phyloP scores from a whole-genome alignment of 1,284 basidiomycete genomes.

The Mycena sp. region DNA sequence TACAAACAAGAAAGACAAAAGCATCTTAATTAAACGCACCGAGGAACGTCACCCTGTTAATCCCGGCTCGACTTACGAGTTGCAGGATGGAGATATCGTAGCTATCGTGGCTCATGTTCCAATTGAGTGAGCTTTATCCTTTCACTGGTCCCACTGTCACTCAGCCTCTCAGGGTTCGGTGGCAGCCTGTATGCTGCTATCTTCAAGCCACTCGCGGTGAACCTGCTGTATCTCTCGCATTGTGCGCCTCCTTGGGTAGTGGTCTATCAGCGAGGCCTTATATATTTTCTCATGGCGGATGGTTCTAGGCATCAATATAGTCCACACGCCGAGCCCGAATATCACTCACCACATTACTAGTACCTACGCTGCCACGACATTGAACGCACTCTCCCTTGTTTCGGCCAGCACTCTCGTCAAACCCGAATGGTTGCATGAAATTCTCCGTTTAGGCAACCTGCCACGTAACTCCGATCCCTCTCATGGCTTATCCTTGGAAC shows the following conservation, averaged over 20 bases:
- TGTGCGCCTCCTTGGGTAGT: conserved; percentile 69
- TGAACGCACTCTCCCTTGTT: conserved; percentile 64
- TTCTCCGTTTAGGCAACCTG: conserved; percentile 57
- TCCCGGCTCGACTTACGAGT: neutral
- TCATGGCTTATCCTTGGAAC: conserved; percentile 54
- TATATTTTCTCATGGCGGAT: no score
- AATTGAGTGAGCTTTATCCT: no score
- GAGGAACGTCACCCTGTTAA: conserved; percentile 9
- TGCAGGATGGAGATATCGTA: conserved; percentile 21
- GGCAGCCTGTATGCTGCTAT: conserved; percentile 26
- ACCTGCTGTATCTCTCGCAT: conserved; percentile 35
- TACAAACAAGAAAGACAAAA: conserved; percentile 3
- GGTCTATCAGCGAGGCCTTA: no score
- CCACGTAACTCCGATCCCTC: conserved; percentile 46
- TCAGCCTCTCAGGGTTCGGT: conserved; percentile 13
- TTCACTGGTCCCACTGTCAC: no score
- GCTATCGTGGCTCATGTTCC: neutral
- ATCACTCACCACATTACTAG: conserved; percentile 71
- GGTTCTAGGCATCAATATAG: conserved; percentile 67
- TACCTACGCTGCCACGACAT: conserved; percentile 56
- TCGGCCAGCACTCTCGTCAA: conserved; percentile 64
- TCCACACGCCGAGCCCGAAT: conserved; percentile 51
- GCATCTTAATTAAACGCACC: conserved; percentile 4
- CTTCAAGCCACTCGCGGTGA: conserved; percentile 10
- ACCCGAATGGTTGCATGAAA: conserved; percentile 68